Conservation (phyloP, 345 rosid species). For the Arabidopsis thaliana region DNA sequence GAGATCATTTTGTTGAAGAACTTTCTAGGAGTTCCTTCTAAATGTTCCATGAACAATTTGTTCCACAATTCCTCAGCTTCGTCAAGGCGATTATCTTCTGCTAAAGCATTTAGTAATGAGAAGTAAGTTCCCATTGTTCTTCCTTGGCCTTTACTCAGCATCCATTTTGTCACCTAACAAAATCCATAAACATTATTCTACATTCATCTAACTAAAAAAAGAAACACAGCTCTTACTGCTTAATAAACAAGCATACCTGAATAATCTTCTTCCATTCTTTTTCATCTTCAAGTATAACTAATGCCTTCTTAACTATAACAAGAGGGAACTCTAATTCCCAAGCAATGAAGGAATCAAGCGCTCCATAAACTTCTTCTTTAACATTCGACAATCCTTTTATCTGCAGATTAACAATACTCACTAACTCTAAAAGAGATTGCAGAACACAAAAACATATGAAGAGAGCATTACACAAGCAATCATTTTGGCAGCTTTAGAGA, state of each 20-base stretch:
- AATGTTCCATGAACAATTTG: slow-evolving; percentile 63
- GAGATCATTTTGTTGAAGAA: slow-evolving; percentile 82
- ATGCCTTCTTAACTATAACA: slow-evolving; percentile 87
- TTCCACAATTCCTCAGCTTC: slow-evolving; percentile 93
- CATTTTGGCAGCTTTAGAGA: slow-evolving; percentile 80
- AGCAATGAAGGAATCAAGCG: slow-evolving; percentile 90
- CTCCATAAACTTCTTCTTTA: slow-evolving; percentile 94
- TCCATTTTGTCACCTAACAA: slow-evolving; percentile 84
- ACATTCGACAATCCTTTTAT: slow-evolving; percentile 76
- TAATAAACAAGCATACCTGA: slow-evolving; percentile 52
- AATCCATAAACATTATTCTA: slow-evolving; percentile 1
- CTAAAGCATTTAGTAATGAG: slow-evolving; percentile 75
- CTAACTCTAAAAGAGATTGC: background rate
- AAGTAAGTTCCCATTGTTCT: slow-evolving; percentile 89
- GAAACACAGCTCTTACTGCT: background rate
- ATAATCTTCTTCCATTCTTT: slow-evolving; percentile 93
- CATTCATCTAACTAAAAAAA: background rate
- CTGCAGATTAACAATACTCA: slow-evolving; percentile 46
- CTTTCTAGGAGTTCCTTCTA: slow-evolving; percentile 76
- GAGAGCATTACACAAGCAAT: slow-evolving; percentile 60
- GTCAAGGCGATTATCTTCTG: slow-evolving; percentile 82
- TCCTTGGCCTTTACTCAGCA: slow-evolving; percentile 98
- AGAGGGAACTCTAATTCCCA: slow-evolving; percentile 97
- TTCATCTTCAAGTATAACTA: slow-evolving; percentile 71
- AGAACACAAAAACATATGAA: background rate